Base-by-base conservation (phyloP, 1,284 basidiomycete species). In the Trichosporon sp. region DNA sequence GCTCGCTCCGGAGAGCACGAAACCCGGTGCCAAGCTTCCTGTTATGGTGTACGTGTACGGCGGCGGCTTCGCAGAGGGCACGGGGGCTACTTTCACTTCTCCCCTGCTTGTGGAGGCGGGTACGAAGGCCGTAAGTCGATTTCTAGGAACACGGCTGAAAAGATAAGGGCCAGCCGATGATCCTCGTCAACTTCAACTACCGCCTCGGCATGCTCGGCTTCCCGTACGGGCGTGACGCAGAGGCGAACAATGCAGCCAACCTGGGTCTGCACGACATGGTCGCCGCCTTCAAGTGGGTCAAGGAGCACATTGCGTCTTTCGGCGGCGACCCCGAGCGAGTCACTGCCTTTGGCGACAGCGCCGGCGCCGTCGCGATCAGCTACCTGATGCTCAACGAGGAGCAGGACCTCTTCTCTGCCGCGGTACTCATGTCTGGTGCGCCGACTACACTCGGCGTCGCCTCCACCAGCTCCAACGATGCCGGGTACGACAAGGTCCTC, bases 151-250 rank as follows among this genome's bases (percentile, higher is more conserved):
- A 77, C 0, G 51, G 16, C 43, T 80, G 21, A 68, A 77, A 32
- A 26, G 19, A 56, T 38, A 70, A 80, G 79, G 71, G 75, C 4
- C 74, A 77, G 61, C 84, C 83, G 0, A 77, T 85, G 69, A 77
- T 87, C 66, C 80, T 85, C 61, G 85, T 86, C 31, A 78, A 81
- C 0, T 61, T 86, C 68, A 82, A 84, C 63, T 87, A 87, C 74
- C 84, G 87, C 26, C 76, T 87, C 3, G 85, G 84, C n/a, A 78
- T 85, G 7, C 81, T 85, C 66, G 87, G 87, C 19, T 87, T 83
- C 69, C 73, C 75, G 74, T 76, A 76, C 59, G 81, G 83, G 16
- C 71, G 71, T 0, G 80, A 81, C n/a, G 77, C 79, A 11, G 78
- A 75, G 1, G 77, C 77, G 14, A 78, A 80, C 65, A 73, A 74